Base-by-base conservation (phyloP, 2,329 filamentous ascomycete species). In the Parastagonospora nodorum region DNA sequence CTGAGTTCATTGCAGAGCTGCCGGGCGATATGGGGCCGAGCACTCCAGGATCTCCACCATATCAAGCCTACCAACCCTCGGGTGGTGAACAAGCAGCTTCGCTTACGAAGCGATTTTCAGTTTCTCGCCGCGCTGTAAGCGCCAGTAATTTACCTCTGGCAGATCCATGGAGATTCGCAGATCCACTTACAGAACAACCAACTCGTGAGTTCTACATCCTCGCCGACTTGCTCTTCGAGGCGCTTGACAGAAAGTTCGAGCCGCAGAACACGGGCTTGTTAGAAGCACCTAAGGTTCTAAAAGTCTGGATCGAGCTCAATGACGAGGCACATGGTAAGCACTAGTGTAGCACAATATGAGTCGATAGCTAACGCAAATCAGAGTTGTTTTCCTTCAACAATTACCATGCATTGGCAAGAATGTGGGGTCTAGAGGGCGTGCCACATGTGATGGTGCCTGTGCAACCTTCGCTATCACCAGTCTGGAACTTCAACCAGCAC, bases 151-250 rank as follows among this genome's bases (percentile, higher is more conserved):
- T 63, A 19, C 66, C 66, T 12, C 41, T 66, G 10, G 63, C 67
- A n/a, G 69, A 71, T 45, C 69, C 68, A 8, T 73, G 70, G 70
- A 58, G 68, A 33, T 62, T 72, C 39, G 68, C 63, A 11, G 68
- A 73, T 42, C 53, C 66, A 40, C 40, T 50, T 0, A 72, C 68
- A 5, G 69, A 72, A 46, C 47, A 62, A 19, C 68, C 70, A 9
- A 73, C 70, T 5, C 60, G 66, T 27, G 69, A 73, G 37, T 73
- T 73, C 47, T 72, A 69, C 19, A 63, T 69, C 9, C 56, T 73
- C 15, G 69, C 70, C 9, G 70, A 73, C 39, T 37, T 73, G 38
- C 41, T 73, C 9, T 73, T 69, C 41, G 70, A 73, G 45, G 60
- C 60, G 7, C 36, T 73, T 16, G 68, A 73, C 37, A 48, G 60